A percentile compares a stretch with the other conserved stretches of the same genome.
Conservation (phyloP, 2,329 filamentous ascomycete genomes). For the Fusarium multiceps region DNA sequence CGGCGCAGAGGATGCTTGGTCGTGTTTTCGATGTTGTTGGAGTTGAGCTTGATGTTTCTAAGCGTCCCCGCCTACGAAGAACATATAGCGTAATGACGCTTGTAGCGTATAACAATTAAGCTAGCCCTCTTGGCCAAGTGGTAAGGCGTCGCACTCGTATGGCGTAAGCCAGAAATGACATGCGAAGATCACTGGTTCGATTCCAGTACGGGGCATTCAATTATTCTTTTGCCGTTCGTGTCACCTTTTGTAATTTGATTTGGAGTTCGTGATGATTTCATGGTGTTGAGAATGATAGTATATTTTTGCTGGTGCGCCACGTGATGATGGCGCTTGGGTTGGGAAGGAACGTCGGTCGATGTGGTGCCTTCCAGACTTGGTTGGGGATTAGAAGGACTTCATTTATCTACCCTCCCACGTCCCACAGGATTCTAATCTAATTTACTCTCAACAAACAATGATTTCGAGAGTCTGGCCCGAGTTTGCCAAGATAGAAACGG, state of each 20-base stretch:
- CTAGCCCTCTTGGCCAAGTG: slow-evolving; percentile 43
- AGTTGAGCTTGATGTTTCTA: not conserved
- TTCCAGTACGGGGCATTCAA: slow-evolving; percentile 37
- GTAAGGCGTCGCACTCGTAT: slow-evolving; percentile 46
- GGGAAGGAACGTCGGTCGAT: too few relatives aligned
- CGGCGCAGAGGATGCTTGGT: not conserved
- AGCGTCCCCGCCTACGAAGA: rapidly evolving
- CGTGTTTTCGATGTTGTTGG: not conserved
- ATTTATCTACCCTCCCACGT: too few relatives aligned
- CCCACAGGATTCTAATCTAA: too few relatives aligned
- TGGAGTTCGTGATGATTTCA: not conserved
- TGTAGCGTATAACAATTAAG: slow-evolving; percentile 4
- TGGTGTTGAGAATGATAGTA: not conserved
- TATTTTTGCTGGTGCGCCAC: not conserved
- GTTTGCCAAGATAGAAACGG: too few relatives aligned
- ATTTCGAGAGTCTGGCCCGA: too few relatives aligned
- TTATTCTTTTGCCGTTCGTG: not conserved
- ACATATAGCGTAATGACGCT: not conserved
- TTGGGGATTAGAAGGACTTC: too few relatives aligned
- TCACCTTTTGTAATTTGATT: rapidly evolving
- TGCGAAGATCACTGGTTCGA: slow-evolving; percentile 45
- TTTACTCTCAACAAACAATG: too few relatives aligned
- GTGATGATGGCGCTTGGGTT: rapidly evolving
- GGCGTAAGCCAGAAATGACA: slow-evolving; percentile 1
- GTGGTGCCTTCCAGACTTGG: too few relatives aligned